Base-by-base conservation (phyloP, 2,329 filamentous ascomycete species). In the Xylaria hypoxylon region DNA sequence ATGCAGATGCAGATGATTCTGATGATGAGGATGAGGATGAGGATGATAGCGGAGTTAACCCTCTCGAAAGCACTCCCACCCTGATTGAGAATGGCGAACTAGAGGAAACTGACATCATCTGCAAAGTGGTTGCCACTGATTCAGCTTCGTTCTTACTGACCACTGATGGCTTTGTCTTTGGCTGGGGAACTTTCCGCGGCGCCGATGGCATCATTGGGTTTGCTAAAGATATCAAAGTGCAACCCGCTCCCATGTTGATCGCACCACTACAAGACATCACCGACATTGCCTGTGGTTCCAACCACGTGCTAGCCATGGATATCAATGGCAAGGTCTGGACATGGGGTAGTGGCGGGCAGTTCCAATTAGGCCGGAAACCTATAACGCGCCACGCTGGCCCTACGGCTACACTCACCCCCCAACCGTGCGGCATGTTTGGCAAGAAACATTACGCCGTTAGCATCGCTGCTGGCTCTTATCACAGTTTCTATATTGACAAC, bases 321-420 rank as follows among this genome's bases (percentile, higher is more conserved):
- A 87, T 90, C 75, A 84, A 92, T 10, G 91, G 90, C 70, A 83
- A 83, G 72, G 82, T 94, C 75, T 84, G 88, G 65, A 92, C 91
- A 35, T 94, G 92, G 91, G 92, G 92, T 68, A 90, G 93, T 70
- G 94, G 94, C 76, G 91, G 93, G 70, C 90, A 93, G 72, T 88
- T 87, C 64, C 89, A 90, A 19, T 84, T 93, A 40, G 92, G 91
- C 45, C 86, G 90, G 71, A 85, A 89, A 71, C 89, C 88, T 1
- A 80, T 82, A 7, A 71, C 65, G 5, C 73, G 76, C 47, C 73
- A 72, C 15, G 69, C 68, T 47, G 72, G 72, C 3, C 63, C 72
- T n/a, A 65, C 64, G 28, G 71, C 71, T 10, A 74, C 73, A 5
- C 73, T 78, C 10, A 80, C 82, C 53, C 88, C 89, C 6, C 69